Conservation (phyloP, 179 eudicot genomes). For the Actinidia polygama region DNA sequence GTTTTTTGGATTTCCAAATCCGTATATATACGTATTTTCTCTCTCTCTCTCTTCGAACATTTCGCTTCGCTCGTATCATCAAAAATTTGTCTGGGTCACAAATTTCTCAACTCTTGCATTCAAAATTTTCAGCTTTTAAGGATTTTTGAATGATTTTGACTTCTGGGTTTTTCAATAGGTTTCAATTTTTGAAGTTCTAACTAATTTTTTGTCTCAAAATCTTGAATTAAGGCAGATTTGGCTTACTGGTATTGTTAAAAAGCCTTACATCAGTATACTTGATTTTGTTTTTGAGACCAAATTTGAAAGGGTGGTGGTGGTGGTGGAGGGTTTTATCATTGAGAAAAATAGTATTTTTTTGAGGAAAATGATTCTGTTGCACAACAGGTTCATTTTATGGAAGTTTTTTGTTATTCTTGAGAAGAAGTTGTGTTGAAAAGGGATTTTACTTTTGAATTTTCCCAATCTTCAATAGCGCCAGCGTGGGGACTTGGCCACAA, state of each 20-base stretch:
- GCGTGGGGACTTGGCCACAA: slow-evolving; percentile 48
- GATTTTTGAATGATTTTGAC: slow-evolving; percentile 12
- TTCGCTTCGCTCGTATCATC: too few relatives aligned
- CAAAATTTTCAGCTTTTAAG: slow-evolving; percentile 5
- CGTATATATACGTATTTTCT: too few relatives aligned
- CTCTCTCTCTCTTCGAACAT: too few relatives aligned
- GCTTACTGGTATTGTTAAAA: slow-evolving; percentile 29
- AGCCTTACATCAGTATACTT: background rate
- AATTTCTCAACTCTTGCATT: background rate
- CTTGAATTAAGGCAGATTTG: slow-evolving; percentile 12
- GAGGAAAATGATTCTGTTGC: slow-evolving; percentile 58
- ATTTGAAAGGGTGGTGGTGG: slow-evolving; percentile 17
- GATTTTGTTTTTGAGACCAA: slow-evolving; percentile 1
- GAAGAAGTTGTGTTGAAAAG: slow-evolving; percentile 61
- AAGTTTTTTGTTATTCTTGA: slow-evolving; percentile 61
- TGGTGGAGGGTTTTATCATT: slow-evolving; percentile 16
- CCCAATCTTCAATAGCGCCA: slow-evolving; percentile 74
- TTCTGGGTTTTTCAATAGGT: slow-evolving; percentile 14
- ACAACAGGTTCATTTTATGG: slow-evolving; percentile 61
- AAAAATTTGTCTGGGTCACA: slow-evolving; percentile 13
- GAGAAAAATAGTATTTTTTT: slow-evolving; percentile 29
- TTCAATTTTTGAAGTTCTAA: slow-evolving; percentile 20
- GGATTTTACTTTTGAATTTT: slow-evolving; percentile 90
- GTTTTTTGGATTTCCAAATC: too few relatives aligned
- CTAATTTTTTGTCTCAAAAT: background rate